Conservation (phyloP, 352 stramenopile species). For the Globisporangium emineosum region DNA sequence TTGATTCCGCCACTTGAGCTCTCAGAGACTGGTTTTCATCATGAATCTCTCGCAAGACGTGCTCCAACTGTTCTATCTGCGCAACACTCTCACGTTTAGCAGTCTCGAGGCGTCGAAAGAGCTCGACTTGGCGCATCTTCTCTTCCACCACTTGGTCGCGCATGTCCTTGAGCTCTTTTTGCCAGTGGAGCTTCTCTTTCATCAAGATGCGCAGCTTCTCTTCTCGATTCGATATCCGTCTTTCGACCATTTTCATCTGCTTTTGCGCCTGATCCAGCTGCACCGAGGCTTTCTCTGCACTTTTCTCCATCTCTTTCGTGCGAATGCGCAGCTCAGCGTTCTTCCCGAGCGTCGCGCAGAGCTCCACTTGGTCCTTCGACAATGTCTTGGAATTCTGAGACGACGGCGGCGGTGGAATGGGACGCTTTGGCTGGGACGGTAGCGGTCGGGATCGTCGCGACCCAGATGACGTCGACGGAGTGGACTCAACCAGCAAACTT, state of each 20-base stretch:
- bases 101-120: conserved; percentile 53
- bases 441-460: conserved; percentile 3
- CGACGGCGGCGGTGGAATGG: conserved; percentile 13
- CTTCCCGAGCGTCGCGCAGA: conserved; percentile 55
- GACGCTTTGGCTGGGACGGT: conserved; percentile 19
- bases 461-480: not conserved
- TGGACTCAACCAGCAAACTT: not conserved
- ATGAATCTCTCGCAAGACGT: conserved; percentile 23
- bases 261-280: conserved; percentile 53
- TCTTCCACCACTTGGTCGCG: conserved; percentile 61
- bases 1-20: conserved; percentile 33
- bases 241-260: conserved; percentile 55
- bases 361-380: conserved; percentile 48
- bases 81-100: conserved; percentile 39
- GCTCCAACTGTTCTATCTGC: conserved; percentile 36
- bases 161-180: conserved; percentile 59
- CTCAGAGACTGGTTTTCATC: conserved; percentile 54
- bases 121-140: conserved; percentile 69
- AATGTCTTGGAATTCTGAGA: conserved; percentile 15
- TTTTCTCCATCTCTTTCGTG: conserved; percentile 45
- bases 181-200: conserved; percentile 70
- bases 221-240: conserved; percentile 52
- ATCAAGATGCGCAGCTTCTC: conserved; percentile 58
- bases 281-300: conserved; percentile 37
- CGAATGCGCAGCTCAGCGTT: conserved; percentile 66